These are phyloP conservation scores for Metschnikowia anglica DNA, from an alignment of 805 yeast genomes.

Conservation along the genomic window DNA sequence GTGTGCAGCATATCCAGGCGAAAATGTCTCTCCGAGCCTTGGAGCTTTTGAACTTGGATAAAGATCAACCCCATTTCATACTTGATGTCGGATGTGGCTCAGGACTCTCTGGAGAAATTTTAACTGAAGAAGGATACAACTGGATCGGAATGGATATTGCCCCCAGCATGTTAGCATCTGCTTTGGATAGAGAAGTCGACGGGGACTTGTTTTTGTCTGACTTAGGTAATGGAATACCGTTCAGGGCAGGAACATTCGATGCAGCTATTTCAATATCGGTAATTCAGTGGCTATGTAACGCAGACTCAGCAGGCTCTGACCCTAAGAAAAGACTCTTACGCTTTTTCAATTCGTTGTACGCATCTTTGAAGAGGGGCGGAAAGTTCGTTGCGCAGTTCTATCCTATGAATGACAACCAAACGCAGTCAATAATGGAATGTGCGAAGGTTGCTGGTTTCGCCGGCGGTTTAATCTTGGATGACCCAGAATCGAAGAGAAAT, in stretches of 20 bases:
- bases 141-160: slow-evolving; percentile 98
- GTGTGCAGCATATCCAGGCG: slow-evolving; percentile 98
- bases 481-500: slow-evolving; percentile 88
- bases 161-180: slow-evolving; percentile 94
- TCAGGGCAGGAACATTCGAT: slow-evolving; percentile 93
- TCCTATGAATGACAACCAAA: slow-evolving; percentile 86
- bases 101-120: slow-evolving; percentile 90
- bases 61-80: slow-evolving; percentile 59
- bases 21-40: slow-evolving; percentile 94
- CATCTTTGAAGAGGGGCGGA: slow-evolving; percentile 87
- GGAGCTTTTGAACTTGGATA: slow-evolving; percentile 74
- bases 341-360: slow-evolving; percentile 86
- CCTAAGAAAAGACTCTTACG: slow-evolving; percentile 78
- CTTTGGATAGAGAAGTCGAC: slow-evolving; percentile 85
- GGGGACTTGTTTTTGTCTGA: slow-evolving; percentile 92
- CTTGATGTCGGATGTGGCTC: slow-evolving; percentile 97
- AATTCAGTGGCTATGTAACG: slow-evolving; percentile 97
- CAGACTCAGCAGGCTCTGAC: slow-evolving; percentile 77
- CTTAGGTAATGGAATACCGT: slow-evolving; percentile 92
- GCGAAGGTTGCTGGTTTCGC: slow-evolving; percentile 95
- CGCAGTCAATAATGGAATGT: slow-evolving; percentile 70
- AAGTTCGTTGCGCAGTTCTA: slow-evolving; percentile 97
- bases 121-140: slow-evolving; percentile 87
- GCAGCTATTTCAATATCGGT: slow-evolving; percentile 95
- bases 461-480: slow-evolving; percentile 93